Evolutionary conservation across 2,329 filamentous ascomycete genomes (phyloP).

Genomic region (Scorias spongiosa): DNA sequence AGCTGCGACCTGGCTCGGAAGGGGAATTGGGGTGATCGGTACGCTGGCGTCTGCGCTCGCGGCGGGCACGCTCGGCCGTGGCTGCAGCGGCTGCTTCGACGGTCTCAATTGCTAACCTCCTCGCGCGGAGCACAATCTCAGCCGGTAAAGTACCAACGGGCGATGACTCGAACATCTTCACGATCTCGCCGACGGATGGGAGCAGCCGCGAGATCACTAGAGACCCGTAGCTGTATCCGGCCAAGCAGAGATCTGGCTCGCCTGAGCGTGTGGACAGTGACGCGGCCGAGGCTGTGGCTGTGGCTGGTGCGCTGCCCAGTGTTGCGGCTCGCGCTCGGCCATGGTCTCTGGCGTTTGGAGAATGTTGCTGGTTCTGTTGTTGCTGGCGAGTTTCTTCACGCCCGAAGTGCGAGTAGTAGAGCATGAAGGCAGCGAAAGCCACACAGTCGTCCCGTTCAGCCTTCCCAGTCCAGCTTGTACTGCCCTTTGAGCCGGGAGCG

Average conservation of each 20-base stretch:
- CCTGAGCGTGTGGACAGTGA: not conserved
- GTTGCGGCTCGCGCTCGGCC: not conserved
- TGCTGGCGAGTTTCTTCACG: slow-evolving; percentile 25
- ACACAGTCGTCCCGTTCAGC: slow-evolving; percentile 71
- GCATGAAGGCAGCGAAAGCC: slow-evolving; percentile 65
- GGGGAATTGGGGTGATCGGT: not conserved
- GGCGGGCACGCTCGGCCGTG: slow-evolving; percentile 8
- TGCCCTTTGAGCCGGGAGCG: slow-evolving; percentile 55
- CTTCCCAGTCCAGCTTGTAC: slow-evolving; percentile 75
- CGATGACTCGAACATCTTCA: slow-evolving; percentile 43
- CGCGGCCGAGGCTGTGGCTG: not conserved
- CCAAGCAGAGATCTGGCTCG: slow-evolving; percentile 27
- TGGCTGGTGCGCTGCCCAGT: not conserved
- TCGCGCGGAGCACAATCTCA: slow-evolving; percentile 56
- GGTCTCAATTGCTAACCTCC: slow-evolving; percentile 50
- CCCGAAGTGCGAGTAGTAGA: slow-evolving; percentile 48
- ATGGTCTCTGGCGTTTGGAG: not conserved
- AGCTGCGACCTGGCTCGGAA: not conserved
- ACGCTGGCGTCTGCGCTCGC: slow-evolving; percentile 29
- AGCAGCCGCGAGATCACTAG: slow-evolving; percentile 57
- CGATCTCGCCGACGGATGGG: slow-evolving; percentile 41
- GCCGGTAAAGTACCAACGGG: slow-evolving; percentile 42
- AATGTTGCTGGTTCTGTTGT: not conserved
- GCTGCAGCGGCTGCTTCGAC: slow-evolving; percentile 17
- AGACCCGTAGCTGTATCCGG: slow-evolving; percentile 84